These are phyloP conservation scores for Aspergillus indologenus DNA, from an alignment of 495 filamentous ascomycete genomes.

Conservation along the genomic window DNA sequence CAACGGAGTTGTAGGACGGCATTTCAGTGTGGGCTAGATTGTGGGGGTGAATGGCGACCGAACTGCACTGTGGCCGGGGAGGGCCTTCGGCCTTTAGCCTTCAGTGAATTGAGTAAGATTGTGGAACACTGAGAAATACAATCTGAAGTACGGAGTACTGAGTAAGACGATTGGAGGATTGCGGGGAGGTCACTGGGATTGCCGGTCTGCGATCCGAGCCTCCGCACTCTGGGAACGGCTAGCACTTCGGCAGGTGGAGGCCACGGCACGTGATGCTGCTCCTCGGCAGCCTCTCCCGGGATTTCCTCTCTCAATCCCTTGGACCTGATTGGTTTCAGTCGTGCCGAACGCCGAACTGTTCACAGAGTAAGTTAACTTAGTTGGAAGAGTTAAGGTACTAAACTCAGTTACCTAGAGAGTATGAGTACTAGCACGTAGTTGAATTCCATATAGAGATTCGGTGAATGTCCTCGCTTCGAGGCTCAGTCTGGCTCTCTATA, in stretches of 20 bases:
- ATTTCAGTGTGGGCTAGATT: conserved; percentile 40
- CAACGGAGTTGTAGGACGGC: conserved; percentile 39
- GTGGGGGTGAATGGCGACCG: conserved; percentile 20
- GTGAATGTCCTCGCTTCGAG: neutral
- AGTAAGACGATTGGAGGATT: conserved; percentile 4
- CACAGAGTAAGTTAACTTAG: too few species aligned
- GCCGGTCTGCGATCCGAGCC: conserved; percentile 28
- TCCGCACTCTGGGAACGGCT: conserved; percentile 21
- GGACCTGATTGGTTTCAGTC: conserved; percentile 4
- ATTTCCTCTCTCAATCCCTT: conserved; percentile 17
- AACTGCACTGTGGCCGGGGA: neutral
- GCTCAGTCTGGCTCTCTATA: too few species aligned
- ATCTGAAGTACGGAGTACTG: too few species aligned
- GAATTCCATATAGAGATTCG: too few species aligned
- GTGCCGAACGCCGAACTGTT: neutral
- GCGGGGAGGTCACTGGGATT: conserved; percentile 23
- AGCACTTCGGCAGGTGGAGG: conserved; percentile 36
- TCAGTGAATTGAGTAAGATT: too few species aligned
- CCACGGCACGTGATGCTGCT: conserved; percentile 23
- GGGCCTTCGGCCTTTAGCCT: too few species aligned
- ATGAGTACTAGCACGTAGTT: too few species aligned
- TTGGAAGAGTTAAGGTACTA: too few species aligned
- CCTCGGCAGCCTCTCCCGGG: conserved; percentile 31
- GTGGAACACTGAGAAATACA: too few species aligned
- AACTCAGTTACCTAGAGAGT: too few species aligned